Evolutionary conservation across 352 stramenopile species (phyloP), one percentile per base, ranked within the genome.

Genomic region (Pythium dissotocum): DNA sequence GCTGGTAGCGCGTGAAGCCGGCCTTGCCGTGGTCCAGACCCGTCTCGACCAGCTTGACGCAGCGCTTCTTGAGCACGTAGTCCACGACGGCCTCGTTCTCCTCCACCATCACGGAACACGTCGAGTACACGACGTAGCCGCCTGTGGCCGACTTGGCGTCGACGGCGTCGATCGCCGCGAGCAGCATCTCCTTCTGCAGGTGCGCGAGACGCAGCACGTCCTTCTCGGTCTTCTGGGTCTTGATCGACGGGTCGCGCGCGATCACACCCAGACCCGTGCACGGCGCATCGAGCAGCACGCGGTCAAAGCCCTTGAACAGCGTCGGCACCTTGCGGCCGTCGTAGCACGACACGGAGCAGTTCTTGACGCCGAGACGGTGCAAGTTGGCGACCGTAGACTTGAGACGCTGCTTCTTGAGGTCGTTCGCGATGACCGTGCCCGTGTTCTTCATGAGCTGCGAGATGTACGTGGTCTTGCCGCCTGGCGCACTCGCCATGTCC

Each of bases 381-480:
- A 99, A 77, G 77, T 99, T 99, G 9, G 97, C 98, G 42, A 99
- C 96, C 8, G 98, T 99, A 24, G 98, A 97, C 77, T 98, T 96
- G 21, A 98, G 91, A 56, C 97, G 88, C 68, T 99, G 95, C 71
- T 98, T 97, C 79, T 98, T 99, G 28, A 99, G 77, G 79, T 99
- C 98, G 76, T 99, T 99, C 12, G 97, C 97, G 72, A 99, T 93
- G 57, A 99, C 85, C 24, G 97, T 87, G 33, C 98, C 98, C 56
- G 93, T 98, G 83, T 99, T 99, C 67, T 98, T 97, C 98, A 99
- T 99, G 38, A 99, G 83, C 80, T 99, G 98, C 21, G 96, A 90
- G 68, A 99, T 98, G 83, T 99, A 99, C 24, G 95, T 99, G 24
- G 97, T 99, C 82, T 99, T 99, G 52, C 98, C 98, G 54, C 98